phyloP scores from a whole-genome alignment of 2,329 filamentous ascomycete genomes.

The Leptoxyphium fumago region DNA sequence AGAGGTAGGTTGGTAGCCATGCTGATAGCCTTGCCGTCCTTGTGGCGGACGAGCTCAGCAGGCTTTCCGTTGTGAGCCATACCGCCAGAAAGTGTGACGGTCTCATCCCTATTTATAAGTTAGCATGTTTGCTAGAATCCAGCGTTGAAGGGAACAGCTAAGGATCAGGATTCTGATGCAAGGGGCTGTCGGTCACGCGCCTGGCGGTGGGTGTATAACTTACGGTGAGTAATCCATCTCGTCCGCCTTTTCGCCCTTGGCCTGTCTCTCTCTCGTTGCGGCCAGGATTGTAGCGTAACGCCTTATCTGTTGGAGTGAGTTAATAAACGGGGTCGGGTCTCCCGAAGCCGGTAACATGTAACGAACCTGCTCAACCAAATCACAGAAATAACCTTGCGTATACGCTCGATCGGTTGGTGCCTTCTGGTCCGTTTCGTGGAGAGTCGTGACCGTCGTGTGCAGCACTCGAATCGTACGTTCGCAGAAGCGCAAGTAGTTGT shows the following conservation, averaged over 20 bases:
- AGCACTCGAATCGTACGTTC: conserved; percentile 80
- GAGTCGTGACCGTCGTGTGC: conserved; percentile 72
- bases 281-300: conserved; percentile 78
- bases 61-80: conserved; percentile 68
- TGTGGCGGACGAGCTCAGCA: conserved; percentile 69
- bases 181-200: not conserved
- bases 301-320: conserved; percentile 40
- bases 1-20: conserved; percentile 36
- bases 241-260: conserved; percentile 37
- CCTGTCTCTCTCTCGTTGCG: conserved; percentile 53
- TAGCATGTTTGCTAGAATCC: conserved; percentile 6
- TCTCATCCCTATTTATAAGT: conserved; percentile 41
- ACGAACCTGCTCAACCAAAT: conserved; percentile 67
- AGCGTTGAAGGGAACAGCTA: conserved; percentile 2
- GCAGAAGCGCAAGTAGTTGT: conserved; percentile 76
- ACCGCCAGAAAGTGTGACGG: conserved; percentile 68
- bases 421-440: conserved; percentile 75
- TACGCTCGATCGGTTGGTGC: conserved; percentile 78
- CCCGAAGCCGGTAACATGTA: conserved; percentile 4
- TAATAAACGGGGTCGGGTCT: conserved; percentile 9
- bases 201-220: conserved; percentile 12
- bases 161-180: not conserved
- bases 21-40: conserved; percentile 66
- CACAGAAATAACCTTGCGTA: conserved; percentile 91
- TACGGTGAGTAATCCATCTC: conserved; percentile 38